phyloP scores from a whole-genome alignment of 495 filamentous ascomycete genomes.

The Daldinia caldariorum region DNA sequence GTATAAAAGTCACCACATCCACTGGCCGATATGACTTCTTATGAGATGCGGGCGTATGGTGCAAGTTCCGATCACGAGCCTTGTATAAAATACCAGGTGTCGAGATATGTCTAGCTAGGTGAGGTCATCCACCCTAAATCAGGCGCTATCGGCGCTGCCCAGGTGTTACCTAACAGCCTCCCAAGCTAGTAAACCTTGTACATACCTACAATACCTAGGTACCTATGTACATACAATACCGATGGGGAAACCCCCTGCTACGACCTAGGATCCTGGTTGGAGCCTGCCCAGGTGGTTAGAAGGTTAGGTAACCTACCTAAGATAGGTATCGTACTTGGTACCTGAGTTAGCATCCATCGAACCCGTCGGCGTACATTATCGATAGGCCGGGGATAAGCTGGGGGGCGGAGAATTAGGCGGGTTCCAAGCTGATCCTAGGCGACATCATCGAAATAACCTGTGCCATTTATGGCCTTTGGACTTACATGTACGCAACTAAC shows the following conservation, averaged over 20 bases:
- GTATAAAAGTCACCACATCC: constrained; percentile 14
- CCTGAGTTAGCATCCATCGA: constrained; percentile 25
- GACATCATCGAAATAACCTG: constrained; percentile 32
- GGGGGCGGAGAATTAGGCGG: constrained; percentile 9
- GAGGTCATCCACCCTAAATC: constrained; percentile 43
- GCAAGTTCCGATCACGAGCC: constrained; percentile 34
- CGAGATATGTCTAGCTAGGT: constrained; percentile 35
- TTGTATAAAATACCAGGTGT: constrained; percentile 36
- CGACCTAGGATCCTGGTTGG: background rate
- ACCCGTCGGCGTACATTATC: constrained; percentile 23
- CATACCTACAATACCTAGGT: no score
- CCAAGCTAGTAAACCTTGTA: background rate
- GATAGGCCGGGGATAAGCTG: constrained; percentile 16
- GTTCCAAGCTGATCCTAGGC: constrained; percentile 30
- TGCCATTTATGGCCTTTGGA: background rate
- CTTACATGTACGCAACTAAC: background rate
- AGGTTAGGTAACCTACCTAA: constrained; percentile 11
- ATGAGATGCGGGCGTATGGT: constrained; percentile 4
- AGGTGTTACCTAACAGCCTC: constrained; percentile 18
- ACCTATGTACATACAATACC: no score
- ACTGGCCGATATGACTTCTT: constrained; percentile 26
- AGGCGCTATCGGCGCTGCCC: constrained; percentile 40
- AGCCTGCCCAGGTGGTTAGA: background rate
- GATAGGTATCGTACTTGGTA: constrained; percentile 8
- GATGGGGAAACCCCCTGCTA: background rate